Base-by-base conservation (phyloP, 352 stramenopile species). In the Phytophthora sojae region DNA sequence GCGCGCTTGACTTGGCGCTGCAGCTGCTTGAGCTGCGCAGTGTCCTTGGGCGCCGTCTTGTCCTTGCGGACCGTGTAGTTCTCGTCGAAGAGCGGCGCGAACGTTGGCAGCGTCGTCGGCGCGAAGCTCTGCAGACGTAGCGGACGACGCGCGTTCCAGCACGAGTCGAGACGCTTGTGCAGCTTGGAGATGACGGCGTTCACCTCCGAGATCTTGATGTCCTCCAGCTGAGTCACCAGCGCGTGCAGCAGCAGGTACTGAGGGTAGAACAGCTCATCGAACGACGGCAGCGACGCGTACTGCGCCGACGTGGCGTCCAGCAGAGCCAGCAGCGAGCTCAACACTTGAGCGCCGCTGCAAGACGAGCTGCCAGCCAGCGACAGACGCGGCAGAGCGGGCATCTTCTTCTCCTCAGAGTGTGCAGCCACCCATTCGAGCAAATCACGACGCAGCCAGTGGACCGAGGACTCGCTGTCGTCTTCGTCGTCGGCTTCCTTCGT, bases 1-100 rank as follows among this genome's bases (percentile, higher is more conserved):
- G 98, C 97, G 37, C 97, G 93, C 75, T 99, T 99, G 65, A 99
- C 97, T 73, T 99, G 96, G 37, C 97, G 91, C 55, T 97, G 82
- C 37, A 99, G 82, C 62, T 98, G 85, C 79, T 98, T 97, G 62
- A 88, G 85, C 77, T 92, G 81, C n/a, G 88, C 90, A 39, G 86
- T 86, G 56, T 96, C 91, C 32, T 86, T 80, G 61, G 97, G 86
- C 29, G 83, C 72, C 23, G 85, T 92, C 66, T 96, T 95, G 80
- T 98, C 93, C 79, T 98, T 98, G 37, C 90, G 89, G 30, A 97
- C 79, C 65, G 90, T 95, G 79, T 98, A 98, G 69, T 94, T 95
- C 67, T 94, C 89, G 71, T 97, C 86, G 69, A 97, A 98, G 57
- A 94, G 93, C n/a, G 93, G 93, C 37, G 83, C 88, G 57, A 97